Evolutionary conservation across 2,329 filamentous ascomycete genomes (phyloP).

Genomic region (Fusarium chlamydosporum): DNA sequence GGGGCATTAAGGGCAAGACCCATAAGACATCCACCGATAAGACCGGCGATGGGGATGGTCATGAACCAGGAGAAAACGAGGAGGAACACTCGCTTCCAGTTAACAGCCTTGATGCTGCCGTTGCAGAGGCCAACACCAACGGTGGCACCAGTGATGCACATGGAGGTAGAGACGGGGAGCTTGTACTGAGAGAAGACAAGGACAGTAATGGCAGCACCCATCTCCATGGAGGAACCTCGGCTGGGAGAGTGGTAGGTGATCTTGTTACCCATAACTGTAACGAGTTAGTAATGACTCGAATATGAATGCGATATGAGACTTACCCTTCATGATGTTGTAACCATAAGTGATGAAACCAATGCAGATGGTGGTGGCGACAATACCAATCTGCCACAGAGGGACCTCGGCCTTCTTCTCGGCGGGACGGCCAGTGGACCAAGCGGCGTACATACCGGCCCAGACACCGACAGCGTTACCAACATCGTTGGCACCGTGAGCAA

Average conservation of each 20-base stretch:
- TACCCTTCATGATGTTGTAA: conserved; percentile 87
- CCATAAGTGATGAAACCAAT: conserved; percentile 80
- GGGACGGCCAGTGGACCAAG: conserved; percentile 75
- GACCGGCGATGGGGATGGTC: conserved; percentile 61
- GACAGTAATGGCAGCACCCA: conserved; percentile 83
- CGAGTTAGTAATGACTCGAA: conserved; percentile 28
- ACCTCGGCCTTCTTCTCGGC: conserved; percentile 74
- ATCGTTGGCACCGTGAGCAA: conserved; percentile 83
- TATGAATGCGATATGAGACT: conserved; percentile 42
- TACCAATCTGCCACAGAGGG: conserved; percentile 81
- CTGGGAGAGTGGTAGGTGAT: conserved; percentile 77
- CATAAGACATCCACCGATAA: conserved; percentile 60
- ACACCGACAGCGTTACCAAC: conserved; percentile 79
- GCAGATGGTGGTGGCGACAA: conserved; percentile 74
- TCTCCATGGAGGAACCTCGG: conserved; percentile 79
- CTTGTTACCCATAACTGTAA: conserved; percentile 83
- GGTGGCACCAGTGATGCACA: conserved; percentile 85
- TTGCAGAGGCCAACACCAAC: conserved; percentile 85
- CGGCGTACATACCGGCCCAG: conserved; percentile 78
- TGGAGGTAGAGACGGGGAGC: conserved; percentile 81
- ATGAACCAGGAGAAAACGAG: conserved; percentile 73
- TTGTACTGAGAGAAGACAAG: conserved; percentile 81
- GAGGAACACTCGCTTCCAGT: conserved; percentile 80
- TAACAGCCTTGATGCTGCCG: conserved; percentile 78
- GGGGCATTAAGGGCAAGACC: conserved; percentile 59